Base-by-base conservation (phyloP, 2,329 filamentous ascomycete species). In the Teratosphaeria pseudoeucalypti region DNA sequence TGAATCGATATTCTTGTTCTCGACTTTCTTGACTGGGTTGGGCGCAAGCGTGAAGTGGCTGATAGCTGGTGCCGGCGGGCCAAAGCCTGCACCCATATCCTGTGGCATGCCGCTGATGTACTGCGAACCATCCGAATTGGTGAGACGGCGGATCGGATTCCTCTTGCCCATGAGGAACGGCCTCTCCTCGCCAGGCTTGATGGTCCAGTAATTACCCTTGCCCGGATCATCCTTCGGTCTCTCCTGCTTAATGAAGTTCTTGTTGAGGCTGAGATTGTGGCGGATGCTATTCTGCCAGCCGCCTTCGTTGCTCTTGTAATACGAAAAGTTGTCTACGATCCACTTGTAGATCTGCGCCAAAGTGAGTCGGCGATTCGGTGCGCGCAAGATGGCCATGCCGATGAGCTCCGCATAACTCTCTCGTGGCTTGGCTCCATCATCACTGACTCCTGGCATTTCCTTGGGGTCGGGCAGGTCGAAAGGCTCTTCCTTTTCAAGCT, bases 221-320 rank as follows among this genome's bases (percentile, higher is more conserved):
- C 94, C 94, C 2, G 92, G 92, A 69, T 97, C 94, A 71, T 96
- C 92, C 79, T 97, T 97, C 60, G 92, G 91, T 61, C 94, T 84
- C 74, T 96, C 92, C 70, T 95, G 88, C 77, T 97, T 97, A 72
- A 92, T 86, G 71, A 97, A 97, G 54, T 89, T 90, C 77, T 97
- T 97, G 80, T 96, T 95, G 53, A 99, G 80, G 71, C 92, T 96
- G 37, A 99, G 84, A 68, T 99, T 99, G 75, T 99, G 94, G 37
- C 94, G 88, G 73, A 99, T 99, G 77, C 94, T 97, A 75, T 99
- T 99, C 75, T 97, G 92, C 94, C 94, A 99, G 63, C 94, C 92
- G 11, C 89, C 85, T 68, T 96, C 91, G 59, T 86, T 83, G 52
- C 85, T 83, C 66, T 84, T 86, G 78, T 97, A 99, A 75, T 92